These are phyloP conservation scores for Pinus taeda DNA, from an alignment of 75 land plant genomes.

Conservation along the genomic window DNA sequence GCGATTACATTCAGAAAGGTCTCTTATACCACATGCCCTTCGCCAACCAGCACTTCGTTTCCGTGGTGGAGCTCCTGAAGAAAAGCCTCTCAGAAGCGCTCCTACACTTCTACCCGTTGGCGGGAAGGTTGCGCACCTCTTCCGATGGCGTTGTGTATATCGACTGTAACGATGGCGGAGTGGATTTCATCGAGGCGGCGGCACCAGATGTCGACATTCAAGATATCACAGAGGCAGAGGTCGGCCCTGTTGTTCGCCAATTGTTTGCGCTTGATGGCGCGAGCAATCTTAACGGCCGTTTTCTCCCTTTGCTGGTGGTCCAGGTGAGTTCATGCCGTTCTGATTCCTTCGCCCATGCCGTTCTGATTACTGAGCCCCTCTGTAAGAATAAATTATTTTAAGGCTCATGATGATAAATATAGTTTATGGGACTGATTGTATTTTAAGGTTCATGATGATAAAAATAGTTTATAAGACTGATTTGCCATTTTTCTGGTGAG, in stretches of 20 bases:
- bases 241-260: constrained; percentile 17
- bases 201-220: constrained; percentile 19
- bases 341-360: too few relatives aligned
- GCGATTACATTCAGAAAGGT: constrained; percentile 70
- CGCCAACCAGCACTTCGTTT: not conserved
- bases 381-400: too few relatives aligned
- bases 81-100: constrained; percentile 37
- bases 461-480: too few relatives aligned
- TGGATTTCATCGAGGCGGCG: constrained; percentile 43
- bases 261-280: constrained; percentile 40
- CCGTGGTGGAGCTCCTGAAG: constrained; percentile 23
- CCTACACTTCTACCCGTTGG: constrained; percentile 47
- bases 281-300: constrained; percentile 38
- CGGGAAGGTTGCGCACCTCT: constrained; percentile 44
- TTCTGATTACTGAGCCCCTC: too few relatives aligned
- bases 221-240: constrained; percentile 13
- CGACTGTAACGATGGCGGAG: constrained; percentile 48
- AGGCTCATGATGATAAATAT: too few relatives aligned
- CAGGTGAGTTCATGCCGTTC: constrained; percentile 21
- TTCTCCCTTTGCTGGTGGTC: constrained; percentile 34
- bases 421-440: too few relatives aligned
- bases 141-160: constrained; percentile 29
- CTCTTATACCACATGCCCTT: constrained; percentile 30
- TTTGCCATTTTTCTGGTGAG: too few relatives aligned
- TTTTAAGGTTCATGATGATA: too few relatives aligned